phyloP scores from a whole-genome alignment of 306 rosid species.

The Alnus rubra region DNA sequence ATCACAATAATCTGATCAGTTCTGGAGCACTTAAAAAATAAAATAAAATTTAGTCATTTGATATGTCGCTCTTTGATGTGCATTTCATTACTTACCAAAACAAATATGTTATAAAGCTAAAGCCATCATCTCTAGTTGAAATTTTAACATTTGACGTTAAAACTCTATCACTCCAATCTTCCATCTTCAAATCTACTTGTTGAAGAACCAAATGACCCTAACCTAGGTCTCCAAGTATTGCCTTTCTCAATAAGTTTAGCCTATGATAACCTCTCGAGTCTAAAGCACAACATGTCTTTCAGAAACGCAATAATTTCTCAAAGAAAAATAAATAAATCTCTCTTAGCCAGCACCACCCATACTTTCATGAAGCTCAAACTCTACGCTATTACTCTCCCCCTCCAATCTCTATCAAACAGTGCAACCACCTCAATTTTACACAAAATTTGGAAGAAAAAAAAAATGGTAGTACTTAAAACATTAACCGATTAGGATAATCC shows the following conservation, averaged over 20 bases:
- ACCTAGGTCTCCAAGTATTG: background rate
- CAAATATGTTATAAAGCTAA: background rate
- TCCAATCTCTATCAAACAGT: conserved; percentile 8
- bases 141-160: background rate
- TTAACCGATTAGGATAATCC: background rate
- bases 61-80: background rate
- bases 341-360: background rate
- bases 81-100: too few species aligned
- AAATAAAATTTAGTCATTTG: background rate
- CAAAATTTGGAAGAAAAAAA: background rate
- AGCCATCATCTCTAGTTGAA: background rate
- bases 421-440: background rate
- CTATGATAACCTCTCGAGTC: background rate
- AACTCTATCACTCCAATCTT: background rate
- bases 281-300: background rate
- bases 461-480: background rate
- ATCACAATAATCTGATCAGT: background rate
- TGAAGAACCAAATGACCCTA: background rate
- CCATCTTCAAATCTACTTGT: background rate
- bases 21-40: background rate
- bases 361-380: background rate
- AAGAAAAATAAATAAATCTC: background rate
- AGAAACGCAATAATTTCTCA: background rate
- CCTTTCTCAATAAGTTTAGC: background rate
- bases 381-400: background rate